phyloP scores from a whole-genome alignment of 2,329 filamentous ascomycete species.

The Rutstroemia sp. region DNA sequence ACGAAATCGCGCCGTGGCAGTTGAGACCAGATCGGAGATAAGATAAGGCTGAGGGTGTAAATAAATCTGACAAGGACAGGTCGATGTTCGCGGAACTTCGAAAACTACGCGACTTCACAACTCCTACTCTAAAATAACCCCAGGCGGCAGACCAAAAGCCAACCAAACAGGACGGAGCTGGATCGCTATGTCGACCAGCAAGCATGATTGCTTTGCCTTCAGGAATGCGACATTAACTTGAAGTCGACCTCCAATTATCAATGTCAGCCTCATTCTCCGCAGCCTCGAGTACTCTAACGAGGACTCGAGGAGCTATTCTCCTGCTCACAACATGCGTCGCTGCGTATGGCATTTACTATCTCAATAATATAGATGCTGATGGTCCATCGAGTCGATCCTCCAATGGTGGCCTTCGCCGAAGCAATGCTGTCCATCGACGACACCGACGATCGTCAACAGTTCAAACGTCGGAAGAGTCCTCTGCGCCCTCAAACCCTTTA shows the following conservation, averaged over 20 bases:
- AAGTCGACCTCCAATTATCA: neutral
- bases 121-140: neutral
- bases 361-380: conserved; percentile 36
- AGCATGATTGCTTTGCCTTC: conserved; percentile 1
- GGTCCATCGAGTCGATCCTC: neutral
- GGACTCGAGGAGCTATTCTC: conserved; percentile 48
- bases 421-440: conserved; percentile 57
- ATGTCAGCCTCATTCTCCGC: conserved; percentile 38
- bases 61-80: neutral
- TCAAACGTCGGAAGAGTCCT: neutral
- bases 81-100: neutral
- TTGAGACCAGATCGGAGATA: neutral
- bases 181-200: neutral
- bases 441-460: conserved; percentile 20
- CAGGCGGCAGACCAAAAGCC: neutral
- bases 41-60: neutral
- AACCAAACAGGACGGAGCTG: neutral
- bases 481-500: neutral
- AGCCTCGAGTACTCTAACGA: conserved; percentile 45
- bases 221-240: neutral
- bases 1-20: neutral
- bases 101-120: neutral
- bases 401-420: conserved; percentile 44
- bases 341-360: conserved; percentile 49
- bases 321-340: conserved; percentile 49